phyloP scores from a whole-genome alignment of 192 early-diverging fungal genomes.

The Polychytrium aggregatum region DNA sequence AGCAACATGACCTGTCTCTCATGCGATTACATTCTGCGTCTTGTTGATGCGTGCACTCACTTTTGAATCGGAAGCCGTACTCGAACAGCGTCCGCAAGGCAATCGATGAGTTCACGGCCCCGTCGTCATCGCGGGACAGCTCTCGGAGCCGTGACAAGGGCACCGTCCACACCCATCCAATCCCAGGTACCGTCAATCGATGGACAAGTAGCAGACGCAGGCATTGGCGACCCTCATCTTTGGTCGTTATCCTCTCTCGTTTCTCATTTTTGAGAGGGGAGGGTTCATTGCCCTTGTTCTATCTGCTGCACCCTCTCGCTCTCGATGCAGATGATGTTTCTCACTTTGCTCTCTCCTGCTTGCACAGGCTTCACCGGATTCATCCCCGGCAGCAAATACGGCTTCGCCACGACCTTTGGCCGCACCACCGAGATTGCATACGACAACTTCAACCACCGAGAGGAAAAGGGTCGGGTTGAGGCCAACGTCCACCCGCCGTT shows the following conservation, averaged over 20 bases:
- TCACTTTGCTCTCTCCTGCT: not conserved
- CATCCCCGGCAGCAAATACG: slow-evolving; percentile 33
- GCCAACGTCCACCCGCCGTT: slow-evolving; percentile 8
- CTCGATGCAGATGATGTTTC: not conserved
- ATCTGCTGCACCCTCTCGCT: not conserved
- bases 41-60: not conserved
- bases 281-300: not conserved
- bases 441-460: slow-evolving; percentile 37
- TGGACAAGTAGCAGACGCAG: too few relatives aligned
- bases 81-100: slow-evolving; percentile 37
- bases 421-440: slow-evolving; percentile 37
- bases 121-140: slow-evolving; percentile 11
- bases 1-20: too few relatives aligned
- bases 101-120: slow-evolving; percentile 37
- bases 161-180: slow-evolving; percentile 22
- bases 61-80: slow-evolving; percentile 25
- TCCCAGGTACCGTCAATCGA: slow-evolving; percentile 17
- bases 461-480: slow-evolving; percentile 21
- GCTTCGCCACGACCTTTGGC: slow-evolving; percentile 35
- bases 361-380: slow-evolving; percentile 39
- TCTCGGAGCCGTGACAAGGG: slow-evolving; percentile 10
- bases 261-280: too few relatives aligned
- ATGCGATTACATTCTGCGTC: too few relatives aligned
- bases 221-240: too few relatives aligned
- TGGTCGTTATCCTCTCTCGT: too few relatives aligned